Evolutionary conservation across 2,329 filamentous ascomycete genomes (phyloP), one percentile per base, ranked within the genome.

Genomic region (Sclerotinia minor): DNA sequence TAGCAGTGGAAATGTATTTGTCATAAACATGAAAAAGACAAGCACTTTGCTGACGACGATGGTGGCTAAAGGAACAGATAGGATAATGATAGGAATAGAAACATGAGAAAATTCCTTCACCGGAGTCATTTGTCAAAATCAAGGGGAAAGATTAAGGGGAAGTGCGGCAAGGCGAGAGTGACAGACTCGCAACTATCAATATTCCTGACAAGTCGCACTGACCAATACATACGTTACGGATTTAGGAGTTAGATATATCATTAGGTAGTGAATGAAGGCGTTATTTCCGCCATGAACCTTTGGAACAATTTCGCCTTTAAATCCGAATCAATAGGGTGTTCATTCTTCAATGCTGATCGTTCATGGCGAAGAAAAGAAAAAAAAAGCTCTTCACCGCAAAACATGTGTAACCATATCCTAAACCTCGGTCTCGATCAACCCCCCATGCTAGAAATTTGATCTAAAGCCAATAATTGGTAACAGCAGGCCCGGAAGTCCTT

Each of bases 331-430:
- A 19, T 24, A n/a, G 32, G 32, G 35, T n/a, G 21, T 35, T 63
- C 59, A 21, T 52, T 61, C 17, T 35, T 63, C 45, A 29, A 44
- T 47, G 65, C 21, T 57, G 65, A 67, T 67, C 65, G 49, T 57
- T 29, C 35, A 45, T 38, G n/a, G 59, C 45, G 52, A 54, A 53
- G 47, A 45, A 38, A 26, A 26, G 44, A 53, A 53, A 38, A 13
- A 13, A 0, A 21, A 21, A n/a, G n/a, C 47, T 63, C 13, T 45
- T 67, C 65, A 67, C 65, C 65, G 65, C 65, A 61, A 53, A 66
- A 35, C 7, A 45, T 47, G 65, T 67, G 55, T 60, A 41, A 67
- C 55, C n/a, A 21, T 41, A 19, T 44, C 24, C 47, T 29, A 24
- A 67, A 63, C 57, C 65, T 38, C 49, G 44, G 32, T 32, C 57